Conservation (phyloP, 2,329 filamentous ascomycete species). For the Pseudogymnoascus pannorum region DNA sequence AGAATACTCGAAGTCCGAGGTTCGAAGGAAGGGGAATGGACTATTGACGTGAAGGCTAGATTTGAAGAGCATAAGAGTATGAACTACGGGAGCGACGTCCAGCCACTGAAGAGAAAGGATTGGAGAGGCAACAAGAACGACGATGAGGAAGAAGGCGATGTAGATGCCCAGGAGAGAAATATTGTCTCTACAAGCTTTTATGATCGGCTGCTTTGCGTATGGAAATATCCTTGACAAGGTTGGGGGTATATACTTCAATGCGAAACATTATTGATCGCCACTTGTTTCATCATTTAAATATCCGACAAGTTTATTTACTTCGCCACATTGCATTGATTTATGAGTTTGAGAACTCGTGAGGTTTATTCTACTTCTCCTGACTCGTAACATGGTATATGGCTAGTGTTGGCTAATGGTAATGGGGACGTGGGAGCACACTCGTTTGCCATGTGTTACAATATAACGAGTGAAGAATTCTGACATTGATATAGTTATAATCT, state of each 20-base stretch:
- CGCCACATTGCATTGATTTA: neutral
- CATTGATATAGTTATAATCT: neutral
- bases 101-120: constrained; percentile 31
- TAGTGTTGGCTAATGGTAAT: neutral
- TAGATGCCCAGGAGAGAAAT: neutral
- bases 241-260: neutral
- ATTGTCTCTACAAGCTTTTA: constrained; percentile 69
- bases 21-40: constrained; percentile 40
- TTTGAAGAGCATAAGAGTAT: constrained; percentile 89
- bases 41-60: constrained; percentile 56
- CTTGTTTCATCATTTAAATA: neutral
- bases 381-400: neutral
- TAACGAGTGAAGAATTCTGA: neutral
- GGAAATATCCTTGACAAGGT: constrained; percentile 35
- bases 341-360: no score
- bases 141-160: constrained; percentile 9
- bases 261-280: neutral
- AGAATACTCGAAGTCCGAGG: constrained; percentile 50
- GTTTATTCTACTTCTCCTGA: neutral
- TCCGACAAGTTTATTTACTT: neutral
- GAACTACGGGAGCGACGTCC: constrained; percentile 82
- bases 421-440: neutral
- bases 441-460: neutral
- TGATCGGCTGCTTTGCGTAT: constrained; percentile 62
- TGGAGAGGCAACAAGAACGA: constrained; percentile 13